Base-by-base conservation (phyloP, 257 asterid species). In the Nicotiana undulata region DNA sequence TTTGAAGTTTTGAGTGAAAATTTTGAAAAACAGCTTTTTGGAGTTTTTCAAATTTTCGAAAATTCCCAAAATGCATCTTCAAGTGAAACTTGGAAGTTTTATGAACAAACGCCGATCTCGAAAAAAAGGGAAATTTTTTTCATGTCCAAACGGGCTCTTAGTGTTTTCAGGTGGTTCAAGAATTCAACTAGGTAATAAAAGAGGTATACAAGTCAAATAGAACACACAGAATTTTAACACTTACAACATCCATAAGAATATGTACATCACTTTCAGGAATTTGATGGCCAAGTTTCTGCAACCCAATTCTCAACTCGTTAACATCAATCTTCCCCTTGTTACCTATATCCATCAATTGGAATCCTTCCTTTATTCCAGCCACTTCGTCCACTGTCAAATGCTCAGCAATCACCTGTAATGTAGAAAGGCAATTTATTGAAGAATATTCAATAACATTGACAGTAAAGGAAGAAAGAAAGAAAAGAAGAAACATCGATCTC, bases 351-450 rank as follows among this genome's bases (percentile, higher is more conserved):
- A 87, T 87, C 53, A 80, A 52, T 81, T 79, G 64, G 85, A 87
- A 87, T 40, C 90, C 86, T 55, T 87, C 90, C 81, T 83, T 87
- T 81, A 87, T 85, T 55, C 90, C 86, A 15, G 90, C 90, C 79
- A 81, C 88, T 82, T 87, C 90, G 79, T 87, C 90, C 58, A 75
- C 86, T 1, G 91, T 84, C 83, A 88, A 67, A 84, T 88, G 88
- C 65, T 88, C 91, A 0, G 91, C 91, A 26, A 88, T 86, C 66
- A 88, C 91, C 91, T 88, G 85, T 61, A 22, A 65, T 17, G 29
- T 66, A 49, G 40, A 46, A 44, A 64, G 81, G 44, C 79, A 79
- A 60, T 65, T 63, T 31, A 84, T 56, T 28, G 4, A 16, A 29
- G 32, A 60, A 60, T 26, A 56, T 6, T 65, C 49, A 67, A 49